These are phyloP conservation scores for Rubroboletus pulcherrimus DNA, from an alignment of 768 basidiomycete genomes.

Conservation along the genomic window DNA sequence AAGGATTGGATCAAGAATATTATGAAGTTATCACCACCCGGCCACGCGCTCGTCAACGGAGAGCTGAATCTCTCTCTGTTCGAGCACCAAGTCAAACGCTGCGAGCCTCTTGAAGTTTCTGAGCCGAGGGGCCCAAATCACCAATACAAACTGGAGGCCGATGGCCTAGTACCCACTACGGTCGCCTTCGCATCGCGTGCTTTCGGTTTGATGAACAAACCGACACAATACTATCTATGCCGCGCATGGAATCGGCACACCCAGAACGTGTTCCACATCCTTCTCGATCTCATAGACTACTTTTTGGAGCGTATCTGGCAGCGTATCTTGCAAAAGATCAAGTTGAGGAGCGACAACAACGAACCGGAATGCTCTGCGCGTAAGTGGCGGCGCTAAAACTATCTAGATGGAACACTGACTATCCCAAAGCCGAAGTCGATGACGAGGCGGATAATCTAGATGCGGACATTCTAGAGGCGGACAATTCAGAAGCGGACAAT, in stretches of 20 bases:
- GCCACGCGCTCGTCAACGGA: conserved; percentile 23
- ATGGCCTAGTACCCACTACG: conserved; percentile 7
- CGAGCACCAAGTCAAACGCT: conserved; percentile 17
- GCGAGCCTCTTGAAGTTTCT: not conserved
- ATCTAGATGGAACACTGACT: not conserved
- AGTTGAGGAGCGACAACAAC: not conserved
- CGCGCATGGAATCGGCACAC: conserved; percentile 20
- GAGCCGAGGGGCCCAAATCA: not conserved
- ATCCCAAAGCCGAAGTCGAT: not conserved
- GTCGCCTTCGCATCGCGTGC: conserved; percentile 5
- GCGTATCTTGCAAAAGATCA: not conserved
- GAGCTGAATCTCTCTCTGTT: conserved; percentile 21
- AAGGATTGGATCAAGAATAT: conserved; percentile 3
- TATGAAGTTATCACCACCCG: conserved; percentile 10
- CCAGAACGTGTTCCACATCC: conserved; percentile 12
- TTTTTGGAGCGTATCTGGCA: not conserved
- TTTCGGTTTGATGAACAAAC: not conserved
- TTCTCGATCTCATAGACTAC: conserved; percentile 17
- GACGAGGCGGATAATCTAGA: not conserved
- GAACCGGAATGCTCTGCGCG: not conserved
- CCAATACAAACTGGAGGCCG: conserved; percentile 11
- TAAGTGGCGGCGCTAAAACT: not conserved
- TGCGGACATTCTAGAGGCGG: too few relatives aligned
- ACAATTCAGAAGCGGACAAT: not conserved
- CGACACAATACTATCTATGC: conserved; percentile 19